These are phyloP conservation scores for Fraxinus pennsylvanica DNA, from an alignment of 257 asterid genomes.

Conservation along the genomic window DNA sequence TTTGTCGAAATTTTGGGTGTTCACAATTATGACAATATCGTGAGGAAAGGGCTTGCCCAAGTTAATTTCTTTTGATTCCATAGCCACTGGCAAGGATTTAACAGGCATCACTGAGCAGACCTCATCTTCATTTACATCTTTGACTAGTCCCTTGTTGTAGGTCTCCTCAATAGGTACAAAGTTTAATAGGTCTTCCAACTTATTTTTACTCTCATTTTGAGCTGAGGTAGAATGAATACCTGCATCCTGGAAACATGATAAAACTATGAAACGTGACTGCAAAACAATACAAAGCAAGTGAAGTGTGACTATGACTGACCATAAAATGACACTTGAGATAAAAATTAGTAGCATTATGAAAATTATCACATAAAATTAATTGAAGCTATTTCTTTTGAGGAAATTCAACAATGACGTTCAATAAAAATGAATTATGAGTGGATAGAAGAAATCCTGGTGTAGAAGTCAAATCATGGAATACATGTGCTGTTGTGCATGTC, in stretches of 20 bases:
- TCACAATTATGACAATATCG: slow-evolving; percentile 63
- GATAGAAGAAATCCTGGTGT: slow-evolving; percentile 8
- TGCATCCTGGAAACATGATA: slow-evolving; percentile 44
- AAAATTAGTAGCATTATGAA: slow-evolving; percentile 1
- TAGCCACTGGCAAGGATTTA: slow-evolving; percentile 40
- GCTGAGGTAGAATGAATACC: slow-evolving; percentile 40
- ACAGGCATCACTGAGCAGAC: slow-evolving; percentile 45
- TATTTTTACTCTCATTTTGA: slow-evolving; percentile 36
- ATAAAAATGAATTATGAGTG: background rate
- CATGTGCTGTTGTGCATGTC: slow-evolving; percentile 4
- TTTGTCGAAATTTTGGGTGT: slow-evolving; percentile 72
- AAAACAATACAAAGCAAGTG: slow-evolving; percentile 17
- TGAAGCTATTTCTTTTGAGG: slow-evolving; percentile 13
- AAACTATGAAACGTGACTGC: slow-evolving; percentile 24
- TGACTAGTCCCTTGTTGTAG: slow-evolving; percentile 32
- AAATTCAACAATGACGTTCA: background rate
- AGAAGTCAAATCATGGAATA: slow-evolving; percentile 8
- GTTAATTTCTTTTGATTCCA: slow-evolving; percentile 47
- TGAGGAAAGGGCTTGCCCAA: slow-evolving; percentile 43
- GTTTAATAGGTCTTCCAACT: slow-evolving; percentile 57
- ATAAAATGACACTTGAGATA: slow-evolving; percentile 24
- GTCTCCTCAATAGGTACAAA: slow-evolving; percentile 53
- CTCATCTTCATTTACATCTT: slow-evolving; percentile 44
- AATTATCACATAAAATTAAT: slow-evolving; percentile 7
- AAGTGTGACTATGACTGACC: slow-evolving; percentile 10